A percentile compares a stretch with the other conserved stretches of the same genome.
Conservation (phyloP, 768 basidiomycete species). For the Leccinum uliginosum region DNA sequence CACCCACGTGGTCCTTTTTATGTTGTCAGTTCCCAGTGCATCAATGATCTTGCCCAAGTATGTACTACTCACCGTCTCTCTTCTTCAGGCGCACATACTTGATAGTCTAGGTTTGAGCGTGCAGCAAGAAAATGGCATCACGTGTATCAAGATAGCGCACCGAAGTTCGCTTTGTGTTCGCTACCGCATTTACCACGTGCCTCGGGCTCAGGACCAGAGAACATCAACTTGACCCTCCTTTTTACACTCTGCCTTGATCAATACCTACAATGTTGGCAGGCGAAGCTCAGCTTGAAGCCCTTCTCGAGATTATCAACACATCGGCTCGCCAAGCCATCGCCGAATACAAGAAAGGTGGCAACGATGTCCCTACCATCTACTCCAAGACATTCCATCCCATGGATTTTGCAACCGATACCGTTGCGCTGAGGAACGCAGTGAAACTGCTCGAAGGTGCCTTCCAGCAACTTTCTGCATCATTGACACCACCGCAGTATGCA, state of each 20-base stretch:
- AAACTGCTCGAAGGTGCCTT: constrained; percentile 25
- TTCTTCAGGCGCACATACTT: no score
- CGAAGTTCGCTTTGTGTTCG: no score
- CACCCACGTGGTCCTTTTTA: no score
- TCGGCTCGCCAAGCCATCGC: constrained; percentile 25
- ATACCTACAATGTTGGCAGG: constrained; percentile 14
- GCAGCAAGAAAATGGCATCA: no score
- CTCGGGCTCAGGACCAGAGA: no score
- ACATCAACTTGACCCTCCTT: neutral
- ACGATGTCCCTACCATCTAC: constrained; percentile 22
- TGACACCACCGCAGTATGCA: constrained; percentile 27
- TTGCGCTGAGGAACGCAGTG: constrained; percentile 23
- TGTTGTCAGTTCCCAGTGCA: no score
- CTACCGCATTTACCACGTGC: no score
- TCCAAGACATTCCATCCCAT: constrained; percentile 21
- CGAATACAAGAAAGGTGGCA: constrained; percentile 22
- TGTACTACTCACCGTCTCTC: no score
- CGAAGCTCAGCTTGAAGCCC: constrained; percentile 7
- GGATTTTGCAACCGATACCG: constrained; percentile 16
- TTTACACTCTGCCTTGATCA: neutral
- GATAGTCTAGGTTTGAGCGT: no score
- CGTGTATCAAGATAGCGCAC: no score
- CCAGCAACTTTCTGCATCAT: constrained; percentile 22
- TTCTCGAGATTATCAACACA: constrained; percentile 27
- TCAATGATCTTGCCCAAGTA: no score